A percentile compares a stretch with the other conserved stretches of the same genome.
phyloP scores from a whole-genome alignment of 163 green algal species.

The Volvox carteri region DNA sequence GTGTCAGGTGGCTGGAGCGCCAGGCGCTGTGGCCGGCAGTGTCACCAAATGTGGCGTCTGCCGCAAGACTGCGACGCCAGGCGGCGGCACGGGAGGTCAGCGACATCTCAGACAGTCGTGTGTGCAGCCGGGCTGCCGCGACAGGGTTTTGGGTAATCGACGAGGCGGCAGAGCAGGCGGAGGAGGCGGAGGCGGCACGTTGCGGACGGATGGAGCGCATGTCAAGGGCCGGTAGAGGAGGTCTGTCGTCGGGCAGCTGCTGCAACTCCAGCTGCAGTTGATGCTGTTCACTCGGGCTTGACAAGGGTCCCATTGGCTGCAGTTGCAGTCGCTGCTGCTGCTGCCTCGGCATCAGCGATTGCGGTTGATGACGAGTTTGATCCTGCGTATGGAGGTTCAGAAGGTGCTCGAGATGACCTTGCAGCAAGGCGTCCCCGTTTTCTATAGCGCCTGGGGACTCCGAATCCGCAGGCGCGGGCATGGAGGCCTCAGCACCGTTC shows the following conservation, averaged over 20 bases:
- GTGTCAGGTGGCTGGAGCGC: neutral
- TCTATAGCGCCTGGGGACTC: too few relatives aligned
- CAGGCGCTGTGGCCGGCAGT: neutral
- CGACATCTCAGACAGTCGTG: neutral
- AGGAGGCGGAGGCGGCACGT: neutral
- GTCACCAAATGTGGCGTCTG: neutral
- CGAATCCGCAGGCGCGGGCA: too few relatives aligned
- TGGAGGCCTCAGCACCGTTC: too few relatives aligned
- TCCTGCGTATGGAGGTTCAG: neutral
- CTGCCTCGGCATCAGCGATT: neutral
- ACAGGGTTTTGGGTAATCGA: neutral
- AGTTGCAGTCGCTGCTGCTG: neutral
- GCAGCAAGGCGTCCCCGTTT: neutral
- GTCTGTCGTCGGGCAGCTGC: neutral
- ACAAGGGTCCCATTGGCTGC: too few relatives aligned
- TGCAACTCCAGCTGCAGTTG: neutral
- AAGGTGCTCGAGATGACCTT: constrained; percentile 1
- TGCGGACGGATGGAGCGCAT: neutral
- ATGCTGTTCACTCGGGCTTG: too few relatives aligned
- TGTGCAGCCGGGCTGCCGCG: neutral
- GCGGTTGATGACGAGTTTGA: neutral
- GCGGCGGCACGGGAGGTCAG: constrained; percentile 1
- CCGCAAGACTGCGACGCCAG: constrained; percentile 38
- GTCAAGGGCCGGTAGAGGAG: neutral
- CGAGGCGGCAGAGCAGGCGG: neutral